A percentile compares a stretch with the other conserved stretches of the same genome.
These are phyloP conservation scores for Annulohypoxylon truncatum DNA, from an alignment of 2,329 filamentous ascomycete genomes.

Conservation along the genomic window DNA sequence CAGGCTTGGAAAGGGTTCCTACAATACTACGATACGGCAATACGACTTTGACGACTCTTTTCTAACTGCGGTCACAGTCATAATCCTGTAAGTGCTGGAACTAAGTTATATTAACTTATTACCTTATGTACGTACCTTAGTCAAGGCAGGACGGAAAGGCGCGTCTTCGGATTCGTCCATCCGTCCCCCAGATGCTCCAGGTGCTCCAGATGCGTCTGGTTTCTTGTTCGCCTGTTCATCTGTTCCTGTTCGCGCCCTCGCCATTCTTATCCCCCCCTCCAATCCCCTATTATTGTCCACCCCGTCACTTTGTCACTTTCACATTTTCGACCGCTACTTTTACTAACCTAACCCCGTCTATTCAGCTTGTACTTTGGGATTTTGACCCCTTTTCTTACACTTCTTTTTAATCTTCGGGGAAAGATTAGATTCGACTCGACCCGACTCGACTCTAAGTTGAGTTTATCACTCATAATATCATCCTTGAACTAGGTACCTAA, in stretches of 20 bases:
- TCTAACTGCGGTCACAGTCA: conserved; percentile 35
- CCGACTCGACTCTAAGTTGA: not conserved
- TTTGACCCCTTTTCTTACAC: conserved; percentile 5
- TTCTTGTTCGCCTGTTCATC: not conserved
- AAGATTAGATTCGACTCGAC: not conserved
- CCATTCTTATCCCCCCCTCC: not conserved
- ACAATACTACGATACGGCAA: conserved; percentile 1
- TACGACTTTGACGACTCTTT: conserved; percentile 19
- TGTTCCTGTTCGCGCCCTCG: not conserved
- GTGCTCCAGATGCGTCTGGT: conserved; percentile 3
- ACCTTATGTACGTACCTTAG: conserved; percentile 39
- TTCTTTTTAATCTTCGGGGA: not conserved
- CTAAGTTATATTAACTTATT: conserved; percentile 17
- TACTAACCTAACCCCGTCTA: conserved; percentile 15
- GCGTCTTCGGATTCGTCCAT: conserved; percentile 32
- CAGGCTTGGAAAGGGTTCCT: conserved; percentile 12
- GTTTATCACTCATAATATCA: no score
- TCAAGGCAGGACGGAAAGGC: conserved; percentile 28
- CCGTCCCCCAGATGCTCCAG: conserved; percentile 7
- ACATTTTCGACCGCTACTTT: not conserved
- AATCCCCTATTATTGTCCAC: not conserved
- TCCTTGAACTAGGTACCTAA: not conserved
- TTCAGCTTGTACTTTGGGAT: conserved; percentile 10
- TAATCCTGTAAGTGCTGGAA: conserved; percentile 35
- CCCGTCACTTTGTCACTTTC: not conserved